phyloP scores from a whole-genome alignment of 1,139 yeast species.

The Blastobotrys niveus region DNA sequence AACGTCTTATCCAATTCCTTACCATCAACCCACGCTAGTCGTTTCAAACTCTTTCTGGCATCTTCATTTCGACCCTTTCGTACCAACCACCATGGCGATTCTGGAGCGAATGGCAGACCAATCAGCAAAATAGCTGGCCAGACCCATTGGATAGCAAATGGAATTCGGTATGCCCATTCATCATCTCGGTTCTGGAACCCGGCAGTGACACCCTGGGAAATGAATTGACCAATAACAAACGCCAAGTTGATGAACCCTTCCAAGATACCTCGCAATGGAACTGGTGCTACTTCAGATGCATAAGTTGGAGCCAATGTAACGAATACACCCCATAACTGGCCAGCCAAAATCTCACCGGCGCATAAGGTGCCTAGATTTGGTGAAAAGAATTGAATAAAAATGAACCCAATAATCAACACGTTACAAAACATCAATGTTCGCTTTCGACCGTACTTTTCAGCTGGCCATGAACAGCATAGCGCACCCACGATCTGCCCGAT shows the following conservation, averaged over 20 bases:
- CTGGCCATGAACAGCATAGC: constrained; percentile 23
- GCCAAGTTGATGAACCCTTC: constrained; percentile 42
- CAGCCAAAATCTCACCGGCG: constrained; percentile 43
- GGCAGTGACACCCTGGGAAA: constrained; percentile 40
- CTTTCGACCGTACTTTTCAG: constrained; percentile 47
- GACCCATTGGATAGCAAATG: constrained; percentile 38
- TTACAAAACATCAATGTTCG: constrained; percentile 38
- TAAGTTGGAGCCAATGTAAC: constrained; percentile 43
- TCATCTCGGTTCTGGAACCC: constrained; percentile 26
- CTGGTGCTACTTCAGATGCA: constrained; percentile 45
- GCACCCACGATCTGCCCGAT: constrained; percentile 27
- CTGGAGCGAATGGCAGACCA: constrained; percentile 44
- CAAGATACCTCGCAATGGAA: constrained; percentile 40
- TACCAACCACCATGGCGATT: constrained; percentile 53
- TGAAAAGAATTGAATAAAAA: constrained; percentile 44
- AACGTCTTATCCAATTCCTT: constrained; percentile 26
- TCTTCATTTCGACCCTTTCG: constrained; percentile 36
- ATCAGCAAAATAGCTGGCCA: constrained; percentile 55
- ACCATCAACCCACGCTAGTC: constrained; percentile 22
- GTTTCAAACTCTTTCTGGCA: constrained; percentile 34
- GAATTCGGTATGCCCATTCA: constrained; percentile 19
- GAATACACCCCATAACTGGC: constrained; percentile 45
- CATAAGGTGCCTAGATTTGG: constrained; percentile 35
- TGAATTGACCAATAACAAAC: constrained; percentile 44
- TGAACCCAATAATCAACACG: constrained; percentile 28